phyloP scores from a whole-genome alignment of 768 basidiomycete genomes.

The Tylopilus subfusipes region DNA sequence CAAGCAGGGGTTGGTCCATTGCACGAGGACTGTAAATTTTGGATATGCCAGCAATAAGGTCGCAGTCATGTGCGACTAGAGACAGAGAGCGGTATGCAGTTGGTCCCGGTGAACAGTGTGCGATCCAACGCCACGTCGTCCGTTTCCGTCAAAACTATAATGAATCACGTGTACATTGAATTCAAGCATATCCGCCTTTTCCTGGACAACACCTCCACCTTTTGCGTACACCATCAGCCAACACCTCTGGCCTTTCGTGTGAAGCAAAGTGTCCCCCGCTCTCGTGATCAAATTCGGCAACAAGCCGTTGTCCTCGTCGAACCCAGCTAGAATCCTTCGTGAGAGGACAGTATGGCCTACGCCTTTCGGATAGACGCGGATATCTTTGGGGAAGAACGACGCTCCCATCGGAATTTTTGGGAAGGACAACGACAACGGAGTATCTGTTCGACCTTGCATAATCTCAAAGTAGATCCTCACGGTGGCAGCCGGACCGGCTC shows the following conservation, averaged over 20 bases:
- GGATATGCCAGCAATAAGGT: background rate
- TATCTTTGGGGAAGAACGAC: conserved; percentile 51
- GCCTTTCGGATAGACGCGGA: conserved; percentile 33
- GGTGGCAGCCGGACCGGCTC: conserved; percentile 53
- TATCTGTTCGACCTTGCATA: conserved; percentile 1
- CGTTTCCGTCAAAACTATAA: too few relatives aligned
- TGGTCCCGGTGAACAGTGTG: background rate
- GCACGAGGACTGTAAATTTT: background rate
- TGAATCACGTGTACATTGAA: too few relatives aligned
- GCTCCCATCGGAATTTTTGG: conserved; percentile 42
- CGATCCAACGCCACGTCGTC: background rate
- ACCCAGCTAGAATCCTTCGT: conserved; percentile 38
- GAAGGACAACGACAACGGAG: background rate
- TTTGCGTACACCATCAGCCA: conserved; percentile 50
- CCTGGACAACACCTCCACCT: conserved; percentile 47
- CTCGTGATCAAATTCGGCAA: conserved; percentile 48
- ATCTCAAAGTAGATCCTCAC: conserved; percentile 56
- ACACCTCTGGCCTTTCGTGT: conserved; percentile 43
- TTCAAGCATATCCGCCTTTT: conserved; percentile 39
- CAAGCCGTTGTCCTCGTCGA: conserved; percentile 34
- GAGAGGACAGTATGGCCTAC: conserved; percentile 25
- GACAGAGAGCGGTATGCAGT: too few relatives aligned
- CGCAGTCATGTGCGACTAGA: background rate
- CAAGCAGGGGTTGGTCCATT: conserved; percentile 27
- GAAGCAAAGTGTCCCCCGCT: conserved; percentile 61